These are phyloP conservation scores for Halophytophthora polymorphica DNA, from an alignment of 352 stramenopile genomes.

Conservation along the genomic window DNA sequence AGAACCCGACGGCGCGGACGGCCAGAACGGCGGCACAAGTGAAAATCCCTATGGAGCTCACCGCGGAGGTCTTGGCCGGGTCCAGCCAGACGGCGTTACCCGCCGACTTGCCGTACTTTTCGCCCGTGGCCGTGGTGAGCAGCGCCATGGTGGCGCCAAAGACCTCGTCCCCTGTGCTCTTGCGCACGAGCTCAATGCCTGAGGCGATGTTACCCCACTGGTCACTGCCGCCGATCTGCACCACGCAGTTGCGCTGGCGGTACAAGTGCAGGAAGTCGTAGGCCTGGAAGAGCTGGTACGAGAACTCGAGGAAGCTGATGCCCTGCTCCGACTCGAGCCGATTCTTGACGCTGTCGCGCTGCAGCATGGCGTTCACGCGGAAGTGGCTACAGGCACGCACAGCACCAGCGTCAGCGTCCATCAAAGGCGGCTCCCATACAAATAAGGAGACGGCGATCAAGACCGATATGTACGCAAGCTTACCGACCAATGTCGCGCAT, in stretches of 20 bases:
- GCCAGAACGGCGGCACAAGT: constrained; percentile 3
- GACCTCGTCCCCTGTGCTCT: constrained; percentile 81
- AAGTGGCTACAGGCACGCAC: constrained; percentile 74
- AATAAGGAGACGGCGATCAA: not conserved
- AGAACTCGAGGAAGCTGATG: constrained; percentile 99
- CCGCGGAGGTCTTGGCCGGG: constrained; percentile 88
- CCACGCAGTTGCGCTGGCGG: constrained; percentile 84
- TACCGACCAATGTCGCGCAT: constrained; percentile 94
- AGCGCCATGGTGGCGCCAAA: constrained; percentile 96
- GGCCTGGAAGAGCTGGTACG: constrained; percentile 99
- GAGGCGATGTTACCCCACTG: constrained; percentile 99
- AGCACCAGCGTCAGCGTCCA: not conserved
- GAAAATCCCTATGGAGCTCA: constrained; percentile 69
- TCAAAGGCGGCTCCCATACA: not conserved
- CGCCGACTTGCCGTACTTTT: constrained; percentile 99
- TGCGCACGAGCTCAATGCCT: constrained; percentile 95
- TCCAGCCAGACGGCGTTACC: constrained; percentile 98
- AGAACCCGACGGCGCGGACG: not conserved
- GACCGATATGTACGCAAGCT: constrained; percentile 1
- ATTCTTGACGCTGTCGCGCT: constrained; percentile 97
- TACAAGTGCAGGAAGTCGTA: constrained; percentile 99
- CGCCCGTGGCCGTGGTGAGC: constrained; percentile 95
- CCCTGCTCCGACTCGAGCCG: constrained; percentile 92
- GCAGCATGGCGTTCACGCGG: constrained; percentile 98
- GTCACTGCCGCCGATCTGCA: constrained; percentile 98